Base-by-base conservation (phyloP, 345 rosid genomes). In the Bruguiera gymnorhiza region DNA sequence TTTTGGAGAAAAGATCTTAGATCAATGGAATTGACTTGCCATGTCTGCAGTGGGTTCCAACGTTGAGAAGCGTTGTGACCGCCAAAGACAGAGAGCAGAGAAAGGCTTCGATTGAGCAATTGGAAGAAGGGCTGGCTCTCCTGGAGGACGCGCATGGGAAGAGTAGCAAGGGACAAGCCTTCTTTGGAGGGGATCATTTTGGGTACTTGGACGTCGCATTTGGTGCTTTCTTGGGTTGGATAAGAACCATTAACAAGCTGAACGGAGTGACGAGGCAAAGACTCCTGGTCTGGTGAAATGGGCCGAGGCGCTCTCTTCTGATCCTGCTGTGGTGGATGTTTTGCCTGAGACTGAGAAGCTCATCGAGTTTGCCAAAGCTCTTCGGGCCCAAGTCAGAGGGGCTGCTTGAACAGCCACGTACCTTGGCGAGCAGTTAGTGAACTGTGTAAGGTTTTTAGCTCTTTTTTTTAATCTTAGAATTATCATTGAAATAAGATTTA, bases 201-300 rank as follows among this genome's bases (percentile, higher is more conserved):
- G 96, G 96, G 31, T 87, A 75, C 32, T 65, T 86, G 30, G 96
- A 89, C 76, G 85, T 92, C 50, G 89, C 88, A 5, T 72, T 92
- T 0, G 96, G 97, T 2, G 36, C 84, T 76, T 77, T 59, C 39
- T 37, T 85, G 78, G 89, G 77, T 19, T 79, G 93, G 87, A 1
- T 88, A 5, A 83, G 83, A 65, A 88, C 87, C 13, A 60, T 74
- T 0, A 86, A 87, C 79, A 81, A 70, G 55, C 16, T 34, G 16
- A 37, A 19, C 13, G 84, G 76, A 24, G 61, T 73, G 58, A 75
- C 57, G 80, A 76, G 37, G 62, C 83, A 24, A 84, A 74, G 62
- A 72, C 72, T 65, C 91, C 94, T 13, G 73, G 56, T 29, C 79
- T 90, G 68, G 61, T 55, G 37, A 76, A 83, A 39, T 90, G 98